Percentiles rank a stretch among this genome's conserved stretches.
Conservation (phyloP, 2,329 filamentous ascomycete genomes). For the Trichophyton verrucosum region DNA sequence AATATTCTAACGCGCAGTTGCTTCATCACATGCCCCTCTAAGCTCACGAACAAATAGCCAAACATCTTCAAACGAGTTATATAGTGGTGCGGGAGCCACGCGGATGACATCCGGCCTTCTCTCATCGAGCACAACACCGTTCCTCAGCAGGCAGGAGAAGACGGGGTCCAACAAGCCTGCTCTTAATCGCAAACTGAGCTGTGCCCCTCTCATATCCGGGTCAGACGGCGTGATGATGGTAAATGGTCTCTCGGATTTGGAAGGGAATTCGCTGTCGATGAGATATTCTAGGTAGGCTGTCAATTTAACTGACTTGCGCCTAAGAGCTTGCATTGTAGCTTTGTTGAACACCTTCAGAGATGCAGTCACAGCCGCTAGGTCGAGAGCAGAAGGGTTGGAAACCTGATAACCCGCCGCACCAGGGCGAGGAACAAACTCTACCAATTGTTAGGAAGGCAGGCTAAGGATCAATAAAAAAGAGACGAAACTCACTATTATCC, state of each 20-base stretch:
- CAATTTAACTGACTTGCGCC: constrained; percentile 57
- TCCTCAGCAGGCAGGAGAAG: constrained; percentile 49
- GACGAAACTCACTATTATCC: constrained; percentile 47
- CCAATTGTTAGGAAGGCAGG: neutral
- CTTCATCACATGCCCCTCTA: constrained; percentile 33
- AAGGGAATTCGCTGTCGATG: constrained; percentile 20
- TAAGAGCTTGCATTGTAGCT: constrained; percentile 56
- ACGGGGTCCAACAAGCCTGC: constrained; percentile 60
- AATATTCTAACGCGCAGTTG: neutral
- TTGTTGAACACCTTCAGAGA: constrained; percentile 62
- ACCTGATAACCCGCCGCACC: constrained; percentile 74
- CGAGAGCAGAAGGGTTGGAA: constrained; percentile 71
- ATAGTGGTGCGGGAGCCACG: constrained; percentile 71
- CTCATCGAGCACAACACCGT: constrained; percentile 68
- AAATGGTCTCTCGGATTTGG: constrained; percentile 34
- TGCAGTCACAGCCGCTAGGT: constrained; percentile 61
- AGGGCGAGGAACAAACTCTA: constrained; percentile 57
- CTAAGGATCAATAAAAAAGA: neutral
- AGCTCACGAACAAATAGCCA: constrained; percentile 48
- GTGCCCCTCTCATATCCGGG: constrained; percentile 58
- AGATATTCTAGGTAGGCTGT: constrained; percentile 67
- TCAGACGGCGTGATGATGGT: constrained; percentile 57
- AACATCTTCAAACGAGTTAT: constrained; percentile 68
- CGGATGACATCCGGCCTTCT: constrained; percentile 74
- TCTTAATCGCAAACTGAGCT: constrained; percentile 60